Base-by-base conservation (phyloP, 176 grass and related monocot species). In the Pharus latifolius region DNA sequence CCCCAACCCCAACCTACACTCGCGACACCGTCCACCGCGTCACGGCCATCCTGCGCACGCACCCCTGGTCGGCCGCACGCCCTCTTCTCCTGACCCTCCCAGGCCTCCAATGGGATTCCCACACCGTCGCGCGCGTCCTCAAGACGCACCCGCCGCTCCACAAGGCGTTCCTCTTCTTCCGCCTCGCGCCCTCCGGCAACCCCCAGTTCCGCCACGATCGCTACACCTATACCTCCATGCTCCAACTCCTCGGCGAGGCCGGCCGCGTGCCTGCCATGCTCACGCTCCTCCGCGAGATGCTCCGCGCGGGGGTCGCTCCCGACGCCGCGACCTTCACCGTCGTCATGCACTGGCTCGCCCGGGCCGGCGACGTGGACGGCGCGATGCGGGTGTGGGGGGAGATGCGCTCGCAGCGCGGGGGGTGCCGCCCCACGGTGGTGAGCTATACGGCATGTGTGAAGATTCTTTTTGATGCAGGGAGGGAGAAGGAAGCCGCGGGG, bases 161-260 rank as follows among this genome's bases (percentile, higher is more conserved):
- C 0, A 89, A 86, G 80, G 78, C 86, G 53, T 94, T 83, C 83
- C 86, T 94, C 49, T 89, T 94, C 82, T 94, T 94, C 86, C 78
- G 73, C 76, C 77, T 88, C 20, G 90, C 79, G 4, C 20, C 60
- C 23, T 3, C 74, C 40, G 65, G 61, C 10, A 62, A 70, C 12
- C 72, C 70, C 8, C 25, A 62, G 49, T 89, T 92, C 74, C 83
- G 87, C 63, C 85, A 92, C 74, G 89, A 92, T 57, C 78, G 73
- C 28, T 92, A 83, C 82, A 93, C 90, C 74, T 93, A 93, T 65
- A 89, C 90, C 59, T 83, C 82, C 75, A 94, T 86, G 82, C 45
- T 80, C 71, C 78, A 94, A 83, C 84, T 89, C 75, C 84, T 87
- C 17, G 80, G 86, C 32, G 91, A 94, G 68, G 83, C 91, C 3